phyloP scores from a whole-genome alignment of 495 filamentous ascomycete genomes.

The Talaromyces liani region DNA sequence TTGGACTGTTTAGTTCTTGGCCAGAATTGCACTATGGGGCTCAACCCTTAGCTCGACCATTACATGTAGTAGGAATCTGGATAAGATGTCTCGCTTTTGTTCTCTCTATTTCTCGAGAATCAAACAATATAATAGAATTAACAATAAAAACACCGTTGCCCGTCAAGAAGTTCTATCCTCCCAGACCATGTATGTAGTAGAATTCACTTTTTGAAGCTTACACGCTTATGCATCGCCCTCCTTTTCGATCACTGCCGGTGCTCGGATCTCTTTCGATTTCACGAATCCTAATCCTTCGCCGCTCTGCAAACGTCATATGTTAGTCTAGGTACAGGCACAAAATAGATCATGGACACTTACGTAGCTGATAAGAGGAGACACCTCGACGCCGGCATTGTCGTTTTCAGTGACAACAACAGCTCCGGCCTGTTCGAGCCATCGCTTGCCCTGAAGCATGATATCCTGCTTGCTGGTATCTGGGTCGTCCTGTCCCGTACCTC shows the following conservation, averaged over 20 bases:
- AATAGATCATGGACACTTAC: slow-evolving; percentile 47
- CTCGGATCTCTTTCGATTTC: slow-evolving; percentile 65
- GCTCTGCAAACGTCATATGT: slow-evolving; percentile 42
- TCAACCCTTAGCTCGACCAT: background rate
- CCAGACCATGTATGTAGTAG: background rate
- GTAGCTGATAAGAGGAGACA: slow-evolving; percentile 92
- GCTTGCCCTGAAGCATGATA: slow-evolving; percentile 80
- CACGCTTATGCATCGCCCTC: slow-evolving; percentile 38
- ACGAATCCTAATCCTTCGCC: slow-evolving; percentile 84
- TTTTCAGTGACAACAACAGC: slow-evolving; percentile 67
- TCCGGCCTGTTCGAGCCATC: slow-evolving; percentile 76
- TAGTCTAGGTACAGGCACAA: background rate
- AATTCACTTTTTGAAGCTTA: background rate
- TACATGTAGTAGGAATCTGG: background rate
- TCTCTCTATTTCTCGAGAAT: background rate
- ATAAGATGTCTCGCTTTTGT: background rate
- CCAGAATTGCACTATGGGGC: background rate
- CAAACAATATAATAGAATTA: background rate
- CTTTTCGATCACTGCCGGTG: slow-evolving; percentile 69
- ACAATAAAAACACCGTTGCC: background rate
- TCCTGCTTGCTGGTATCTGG: slow-evolving; percentile 84
- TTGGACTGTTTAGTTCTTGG: background rate
- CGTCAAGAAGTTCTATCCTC: background rate
- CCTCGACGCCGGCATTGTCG: slow-evolving; percentile 66
- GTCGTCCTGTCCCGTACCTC: slow-evolving; percentile 85